Evolutionary conservation across 805 yeast species (phyloP), one percentile per base, ranked within the genome.

Genomic region (Torulaspora franciscae): DNA sequence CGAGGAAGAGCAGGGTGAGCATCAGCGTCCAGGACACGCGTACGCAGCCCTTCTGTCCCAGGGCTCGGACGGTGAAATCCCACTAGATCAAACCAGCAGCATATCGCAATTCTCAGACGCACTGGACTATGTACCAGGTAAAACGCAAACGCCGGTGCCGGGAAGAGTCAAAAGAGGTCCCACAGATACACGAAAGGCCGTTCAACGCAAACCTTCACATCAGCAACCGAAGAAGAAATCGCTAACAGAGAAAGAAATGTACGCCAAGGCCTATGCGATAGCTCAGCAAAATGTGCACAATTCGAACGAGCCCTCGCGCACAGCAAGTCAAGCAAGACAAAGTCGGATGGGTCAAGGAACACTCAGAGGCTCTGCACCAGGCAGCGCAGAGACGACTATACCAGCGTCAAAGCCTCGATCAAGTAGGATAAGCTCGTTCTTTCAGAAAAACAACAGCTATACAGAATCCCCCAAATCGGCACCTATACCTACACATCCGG

Each of bases 281-380:
- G 85, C 86, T 0, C 66, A 72, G 58, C 71, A 69, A 47, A 77
- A 70, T 46, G 84, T 80, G 1, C 79, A 79, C 54, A 82, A 81
- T 5, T 67, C 62, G 17, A 50, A 40, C 6, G 45, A 45, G 37
- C 49, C 36, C n/a, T 13, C 25, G 15, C 14, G 48, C n/a, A 40
- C 43, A 24, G 27, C 43, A 15, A 27, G 27, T 26, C 22, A 35
- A n/a, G 35, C 26, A 15, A 28, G 32, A 6, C 43, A 40, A 29
- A 44, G 47, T 26, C 35, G 43, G 3, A 61, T 60, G 59, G 56
- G 58, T 7, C 43, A 52, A 19, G 49, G 60, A 32, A 44, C 58
- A 2, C 40, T 58, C 28, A 54, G 65, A 46, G 39, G 23, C 24
- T 19, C 37, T 11, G 36, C 37, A 6, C 24, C 37, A 6, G 37